A percentile compares a stretch with the other conserved stretches of the same genome.
Evolutionary conservation across 306 rosid species (phyloP).

Genomic region (Corylus americana): DNA sequence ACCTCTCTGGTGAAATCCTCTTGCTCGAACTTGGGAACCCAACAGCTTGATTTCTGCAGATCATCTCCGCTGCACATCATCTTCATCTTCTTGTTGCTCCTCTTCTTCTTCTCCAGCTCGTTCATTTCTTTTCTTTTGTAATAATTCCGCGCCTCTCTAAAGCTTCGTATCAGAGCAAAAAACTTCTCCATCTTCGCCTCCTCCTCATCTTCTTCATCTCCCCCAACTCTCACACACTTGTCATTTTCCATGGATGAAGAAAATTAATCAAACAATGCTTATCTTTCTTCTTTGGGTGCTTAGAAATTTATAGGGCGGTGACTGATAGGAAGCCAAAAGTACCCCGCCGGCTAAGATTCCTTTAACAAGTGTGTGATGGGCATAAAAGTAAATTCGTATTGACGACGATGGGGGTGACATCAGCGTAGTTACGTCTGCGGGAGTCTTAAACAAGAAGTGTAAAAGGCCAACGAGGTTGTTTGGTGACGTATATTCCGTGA

Average conservation of each 20-base stretch:
- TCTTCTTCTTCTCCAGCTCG: slow-evolving; percentile 4
- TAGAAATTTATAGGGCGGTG: neutral
- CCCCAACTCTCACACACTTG: neutral
- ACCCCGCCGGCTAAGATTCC: neutral
- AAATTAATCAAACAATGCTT: too few species aligned
- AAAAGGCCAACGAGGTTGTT: neutral
- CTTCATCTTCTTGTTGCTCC: slow-evolving; percentile 25
- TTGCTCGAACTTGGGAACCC: slow-evolving; percentile 36
- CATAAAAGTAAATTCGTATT: neutral
- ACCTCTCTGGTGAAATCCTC: slow-evolving; percentile 43
- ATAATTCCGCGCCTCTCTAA: slow-evolving; percentile 40
- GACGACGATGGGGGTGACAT: neutral
- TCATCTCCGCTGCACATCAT: neutral
- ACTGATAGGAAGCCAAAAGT: neutral
- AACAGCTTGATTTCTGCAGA: neutral
- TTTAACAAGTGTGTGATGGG: neutral
- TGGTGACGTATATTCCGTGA: neutral
- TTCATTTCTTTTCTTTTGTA: slow-evolving; percentile 25
- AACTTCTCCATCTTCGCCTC: slow-evolving; percentile 45
- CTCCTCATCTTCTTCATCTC: neutral
- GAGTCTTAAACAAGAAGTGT: too few species aligned
- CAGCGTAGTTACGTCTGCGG: neutral
- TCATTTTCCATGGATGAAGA: neutral
- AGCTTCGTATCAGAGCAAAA: slow-evolving; percentile 41
- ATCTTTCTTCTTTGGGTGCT: too few species aligned